phyloP scores from a whole-genome alignment of 164 flowering plant genomes.

The Chimonanthus salicifolius region DNA sequence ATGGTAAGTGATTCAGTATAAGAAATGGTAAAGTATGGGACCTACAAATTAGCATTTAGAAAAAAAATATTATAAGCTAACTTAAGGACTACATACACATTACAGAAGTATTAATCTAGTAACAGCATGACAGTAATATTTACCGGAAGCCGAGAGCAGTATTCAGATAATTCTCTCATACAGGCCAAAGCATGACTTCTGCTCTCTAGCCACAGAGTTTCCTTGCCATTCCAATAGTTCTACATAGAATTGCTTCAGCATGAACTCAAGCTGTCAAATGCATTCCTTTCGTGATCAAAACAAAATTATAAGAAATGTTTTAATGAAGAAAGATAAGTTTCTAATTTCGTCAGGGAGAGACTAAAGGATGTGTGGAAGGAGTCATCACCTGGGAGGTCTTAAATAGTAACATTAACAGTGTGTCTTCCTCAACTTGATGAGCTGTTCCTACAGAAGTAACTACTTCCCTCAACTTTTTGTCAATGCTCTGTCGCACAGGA shows the following conservation, averaged over 20 bases:
- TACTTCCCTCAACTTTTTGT: conserved; percentile 20
- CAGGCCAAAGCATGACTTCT: conserved; percentile 11
- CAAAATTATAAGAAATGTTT: neutral
- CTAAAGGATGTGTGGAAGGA: neutral
- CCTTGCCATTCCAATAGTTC: conserved; percentile 21
- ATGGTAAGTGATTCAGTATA: neutral
- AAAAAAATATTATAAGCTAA: neutral
- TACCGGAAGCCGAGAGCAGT: conserved; percentile 14
- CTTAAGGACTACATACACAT: neutral
- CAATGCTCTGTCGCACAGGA: conserved; percentile 13
- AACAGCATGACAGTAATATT: neutral
- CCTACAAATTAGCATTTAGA: neutral
- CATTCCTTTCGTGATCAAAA: conserved; percentile 5
- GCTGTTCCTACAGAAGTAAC: conserved; percentile 14
- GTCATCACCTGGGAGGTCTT: conserved; percentile 23
- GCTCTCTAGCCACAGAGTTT: conserved; percentile 18
- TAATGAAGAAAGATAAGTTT: neutral
- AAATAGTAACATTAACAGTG: conserved; percentile 12
- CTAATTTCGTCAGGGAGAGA: neutral
- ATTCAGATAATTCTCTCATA: conserved; percentile 18
- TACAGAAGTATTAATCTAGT: neutral
- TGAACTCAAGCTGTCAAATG: conserved; percentile 24
- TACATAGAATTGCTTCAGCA: conserved; percentile 14
- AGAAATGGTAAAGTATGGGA: neutral
- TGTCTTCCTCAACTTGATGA: conserved; percentile 23